A percentile compares a stretch with the other conserved stretches of the same genome.
Evolutionary conservation across 2,329 filamentous ascomycete genomes (phyloP).

Genomic region (Aureobasidium sp.): DNA sequence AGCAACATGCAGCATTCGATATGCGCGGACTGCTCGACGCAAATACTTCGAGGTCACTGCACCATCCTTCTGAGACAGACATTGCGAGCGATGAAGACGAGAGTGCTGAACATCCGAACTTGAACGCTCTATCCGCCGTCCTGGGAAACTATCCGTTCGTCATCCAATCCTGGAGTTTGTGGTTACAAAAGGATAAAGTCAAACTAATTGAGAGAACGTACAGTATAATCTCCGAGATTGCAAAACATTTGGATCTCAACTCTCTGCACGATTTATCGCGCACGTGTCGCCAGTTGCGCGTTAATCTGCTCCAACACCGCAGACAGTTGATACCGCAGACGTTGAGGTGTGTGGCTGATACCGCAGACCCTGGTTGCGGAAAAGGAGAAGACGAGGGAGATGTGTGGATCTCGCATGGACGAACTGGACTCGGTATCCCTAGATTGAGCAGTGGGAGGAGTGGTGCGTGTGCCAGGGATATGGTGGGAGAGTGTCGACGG

Average conservation of each 20-base stretch:
- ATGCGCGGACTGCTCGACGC: neutral
- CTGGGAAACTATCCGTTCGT: slow-evolving; percentile 62
- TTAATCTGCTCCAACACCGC: slow-evolving; percentile 70
- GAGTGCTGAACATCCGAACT: slow-evolving; percentile 39
- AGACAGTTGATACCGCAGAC: slow-evolving; percentile 63
- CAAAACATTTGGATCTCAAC: slow-evolving; percentile 73
- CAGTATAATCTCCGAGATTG: slow-evolving; percentile 69
- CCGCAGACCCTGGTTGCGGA: slow-evolving; percentile 25
- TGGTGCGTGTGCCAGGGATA: slow-evolving; percentile 72
- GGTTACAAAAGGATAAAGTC: no score
- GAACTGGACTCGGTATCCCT: slow-evolving; percentile 24
- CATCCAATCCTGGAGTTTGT: no score
- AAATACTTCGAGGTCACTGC: neutral
- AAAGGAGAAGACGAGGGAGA: slow-evolving; percentile 2
- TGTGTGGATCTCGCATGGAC: slow-evolving; percentile 21
- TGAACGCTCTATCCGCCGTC: slow-evolving; percentile 52
- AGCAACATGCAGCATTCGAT: neutral
- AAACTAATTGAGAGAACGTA: neutral
- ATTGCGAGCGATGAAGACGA: slow-evolving; percentile 15
- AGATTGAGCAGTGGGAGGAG: slow-evolving; percentile 56
- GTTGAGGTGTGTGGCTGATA: slow-evolving; percentile 70
- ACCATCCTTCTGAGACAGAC: neutral
- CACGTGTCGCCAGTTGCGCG: slow-evolving; percentile 71
- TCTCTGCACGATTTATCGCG: slow-evolving; percentile 73
- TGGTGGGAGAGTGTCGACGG: slow-evolving; percentile 73